Percentiles rank a stretch among this genome's conserved stretches.
Conservation (phyloP, 768 basidiomycete species). For the Boletellus emodensis region DNA sequence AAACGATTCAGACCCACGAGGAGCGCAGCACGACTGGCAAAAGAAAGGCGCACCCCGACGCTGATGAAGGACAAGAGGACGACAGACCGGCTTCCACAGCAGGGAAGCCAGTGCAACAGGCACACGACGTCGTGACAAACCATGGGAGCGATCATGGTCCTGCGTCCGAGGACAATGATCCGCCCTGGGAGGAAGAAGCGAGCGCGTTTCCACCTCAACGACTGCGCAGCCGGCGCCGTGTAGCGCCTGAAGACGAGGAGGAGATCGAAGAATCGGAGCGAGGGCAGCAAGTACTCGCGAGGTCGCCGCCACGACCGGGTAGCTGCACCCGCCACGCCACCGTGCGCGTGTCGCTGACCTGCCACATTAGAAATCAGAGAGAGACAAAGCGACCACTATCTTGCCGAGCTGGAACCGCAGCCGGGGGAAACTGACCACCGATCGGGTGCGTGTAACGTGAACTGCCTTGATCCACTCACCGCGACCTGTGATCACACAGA, state of each 20-base stretch:
- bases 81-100: not conserved
- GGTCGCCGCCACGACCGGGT: not conserved
- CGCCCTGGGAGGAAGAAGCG: slow-evolving; percentile 5
- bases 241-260: slow-evolving; percentile 10
- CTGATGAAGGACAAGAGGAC: not conserved
- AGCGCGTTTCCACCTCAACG: not conserved
- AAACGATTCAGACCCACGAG: not conserved
- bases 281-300: not conserved
- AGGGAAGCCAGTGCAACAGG: no score
- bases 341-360: not conserved
- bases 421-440: not conserved
- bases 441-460: slow-evolving; percentile 3
- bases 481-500: slow-evolving; percentile 4
- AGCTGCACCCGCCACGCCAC: no score
- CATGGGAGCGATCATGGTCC: slow-evolving; percentile 1
- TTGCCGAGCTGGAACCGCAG: not conserved
- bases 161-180: slow-evolving; percentile 1
- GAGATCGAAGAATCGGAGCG: slow-evolving; percentile 1
- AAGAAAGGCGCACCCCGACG: not conserved
- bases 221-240: slow-evolving; percentile 4
- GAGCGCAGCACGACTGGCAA: not conserved
- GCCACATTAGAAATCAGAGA: slow-evolving; percentile 2
- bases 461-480: not conserved
- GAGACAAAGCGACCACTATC: not conserved
- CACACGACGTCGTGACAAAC: not conserved